Conservation (phyloP, 805 yeast genomes). For the Priceomyces haplophilus region DNA sequence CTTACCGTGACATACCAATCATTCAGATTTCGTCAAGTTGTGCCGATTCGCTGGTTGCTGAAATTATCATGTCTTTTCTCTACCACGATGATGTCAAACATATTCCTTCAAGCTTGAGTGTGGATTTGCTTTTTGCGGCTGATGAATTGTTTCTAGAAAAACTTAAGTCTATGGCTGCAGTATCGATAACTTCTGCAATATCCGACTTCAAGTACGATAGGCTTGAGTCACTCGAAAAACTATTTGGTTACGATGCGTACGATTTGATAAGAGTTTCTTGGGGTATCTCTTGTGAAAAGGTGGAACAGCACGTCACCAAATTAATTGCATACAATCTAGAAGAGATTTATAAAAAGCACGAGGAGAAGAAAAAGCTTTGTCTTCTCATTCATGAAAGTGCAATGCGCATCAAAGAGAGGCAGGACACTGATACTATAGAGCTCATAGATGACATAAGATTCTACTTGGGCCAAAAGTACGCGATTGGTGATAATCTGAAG, state of each 20-base stretch:
- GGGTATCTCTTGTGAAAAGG: conserved; percentile 60
- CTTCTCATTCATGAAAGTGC: conserved; percentile 45
- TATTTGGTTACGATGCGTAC: conserved; percentile 41
- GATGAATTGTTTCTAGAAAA: conserved; percentile 61
- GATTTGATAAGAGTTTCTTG: conserved; percentile 65
- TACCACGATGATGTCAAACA: conserved; percentile 56
- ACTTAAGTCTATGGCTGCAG: conserved; percentile 62
- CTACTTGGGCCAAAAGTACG: conserved; percentile 46
- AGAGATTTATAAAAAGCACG: conserved; percentile 28
- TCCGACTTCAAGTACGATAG: conserved; percentile 17
- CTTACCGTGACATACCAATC: conserved; percentile 12
- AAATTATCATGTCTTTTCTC: conserved; percentile 50
- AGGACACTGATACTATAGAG: conserved; percentile 78
- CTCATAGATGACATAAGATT: conserved; percentile 74
- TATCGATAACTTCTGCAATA: conserved; percentile 36
- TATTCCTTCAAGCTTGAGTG: conserved; percentile 47
- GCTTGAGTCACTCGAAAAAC: conserved; percentile 16
- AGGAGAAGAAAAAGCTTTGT: conserved; percentile 22
- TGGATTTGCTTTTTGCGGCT: conserved; percentile 57
- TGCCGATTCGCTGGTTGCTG: conserved; percentile 33
- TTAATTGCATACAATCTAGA: conserved; percentile 51
- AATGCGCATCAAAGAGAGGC: conserved; percentile 52
- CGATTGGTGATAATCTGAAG: conserved; percentile 23
- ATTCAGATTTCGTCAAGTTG: conserved; percentile 13
- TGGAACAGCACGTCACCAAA: conserved; percentile 63